Base-by-base conservation (phyloP, 257 asterid genomes). In the Phtheirospermum japonicum region DNA sequence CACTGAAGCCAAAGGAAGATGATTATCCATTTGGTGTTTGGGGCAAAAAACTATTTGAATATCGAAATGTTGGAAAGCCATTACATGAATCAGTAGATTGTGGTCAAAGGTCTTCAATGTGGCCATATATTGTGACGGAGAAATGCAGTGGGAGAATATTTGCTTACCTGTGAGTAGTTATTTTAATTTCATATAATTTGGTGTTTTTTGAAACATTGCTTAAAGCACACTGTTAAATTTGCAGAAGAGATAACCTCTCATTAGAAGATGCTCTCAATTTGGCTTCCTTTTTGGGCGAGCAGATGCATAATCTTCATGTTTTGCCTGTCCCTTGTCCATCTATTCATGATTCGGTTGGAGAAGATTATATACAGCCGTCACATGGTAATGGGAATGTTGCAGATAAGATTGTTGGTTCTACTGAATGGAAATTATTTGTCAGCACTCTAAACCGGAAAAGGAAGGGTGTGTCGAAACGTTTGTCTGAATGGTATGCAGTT, bases 211-310 rank as follows among this genome's bases (percentile, higher is more conserved):
- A n/a, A n/a, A 26, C 18, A 37, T 52, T 39, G 66, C 59, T 32
- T 50, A 65, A 63, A 63, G 19, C 45, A 51, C 65, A 34, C 57
- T 45, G 34, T 76, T 45, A 66, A 66, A 58, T 77, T 71, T 75
- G 82, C 93, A 93, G 99, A 79, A 85, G 99, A 75, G 87, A 87
- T 55, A 42, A 69, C 57, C 83, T 93, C 31, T 78, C 95, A 60
- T 82, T 78, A 75, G 83, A 82, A 59, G 95, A 89, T 48, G 60
- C 72, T 16, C 71, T 80, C 71, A 75, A 74, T 66, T 69, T 93
- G 80, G 96, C 97, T 70, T 79, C 89, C 9, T 93, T 93, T 74
- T 75, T 93, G 76, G 99, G 96, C 54, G 89, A 93, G 82, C 93
- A 93, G 83, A 71, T 93, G 76, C 89, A 72, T 57, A 68, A 79